Evolutionary conservation across 139 green algal genomes (phyloP).

Genomic region (Bryopsis sp.): DNA sequence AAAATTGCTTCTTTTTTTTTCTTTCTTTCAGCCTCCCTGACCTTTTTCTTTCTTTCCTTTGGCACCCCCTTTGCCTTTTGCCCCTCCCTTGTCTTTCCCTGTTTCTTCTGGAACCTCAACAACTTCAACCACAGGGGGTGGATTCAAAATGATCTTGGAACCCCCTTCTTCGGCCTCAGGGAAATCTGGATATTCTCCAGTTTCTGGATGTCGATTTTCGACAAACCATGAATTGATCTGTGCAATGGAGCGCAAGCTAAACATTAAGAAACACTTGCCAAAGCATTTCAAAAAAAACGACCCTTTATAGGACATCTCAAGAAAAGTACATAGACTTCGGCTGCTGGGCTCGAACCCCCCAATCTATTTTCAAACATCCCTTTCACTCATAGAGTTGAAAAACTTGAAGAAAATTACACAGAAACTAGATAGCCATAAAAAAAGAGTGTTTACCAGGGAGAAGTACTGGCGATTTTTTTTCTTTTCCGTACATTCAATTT

Average conservation of each 20-base stretch:
- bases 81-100: slow-evolving; percentile 27
- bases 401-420: too few species aligned
- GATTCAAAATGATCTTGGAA: slow-evolving; percentile 66
- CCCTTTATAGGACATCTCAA: too few species aligned
- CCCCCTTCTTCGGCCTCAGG: slow-evolving; percentile 63
- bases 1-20: slow-evolving; percentile 19
- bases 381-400: too few species aligned
- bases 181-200: slow-evolving; percentile 70
- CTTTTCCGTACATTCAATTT: too few species aligned
- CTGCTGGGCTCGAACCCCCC: too few species aligned
- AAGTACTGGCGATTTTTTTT: too few species aligned
- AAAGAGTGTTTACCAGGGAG: too few species aligned
- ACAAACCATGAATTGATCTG: slow-evolving; percentile 85
- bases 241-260: background rate
- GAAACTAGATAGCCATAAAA: too few species aligned
- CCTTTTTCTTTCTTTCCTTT: background rate
- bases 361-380: too few species aligned
- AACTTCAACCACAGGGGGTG: slow-evolving; percentile 36
- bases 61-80: slow-evolving; percentile 21
- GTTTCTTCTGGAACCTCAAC: slow-evolving; percentile 34
- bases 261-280: background rate
- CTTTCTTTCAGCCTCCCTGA: too few species aligned
- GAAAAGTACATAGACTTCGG: too few species aligned
- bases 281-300: too few species aligned
- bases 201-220: slow-evolving; percentile 62